Conservation (phyloP, 345 rosid genomes). For the Alliaria petiolata region DNA sequence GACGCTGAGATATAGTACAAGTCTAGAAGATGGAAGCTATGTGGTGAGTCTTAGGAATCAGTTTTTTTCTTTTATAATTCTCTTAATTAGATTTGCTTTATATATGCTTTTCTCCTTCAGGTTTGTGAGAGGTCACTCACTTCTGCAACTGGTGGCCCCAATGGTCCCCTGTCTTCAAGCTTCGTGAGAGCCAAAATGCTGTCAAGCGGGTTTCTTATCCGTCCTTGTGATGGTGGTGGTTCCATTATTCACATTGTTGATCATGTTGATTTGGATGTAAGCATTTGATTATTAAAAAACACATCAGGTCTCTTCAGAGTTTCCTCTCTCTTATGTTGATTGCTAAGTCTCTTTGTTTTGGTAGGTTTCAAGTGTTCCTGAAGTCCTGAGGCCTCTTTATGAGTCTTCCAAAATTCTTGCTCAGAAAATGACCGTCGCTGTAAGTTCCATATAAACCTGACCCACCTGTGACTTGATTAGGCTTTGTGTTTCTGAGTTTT, state of each 20-base stretch:
- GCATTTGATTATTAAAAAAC: constrained; percentile 19
- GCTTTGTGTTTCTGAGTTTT: neutral
- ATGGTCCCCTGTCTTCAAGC: constrained; percentile 67
- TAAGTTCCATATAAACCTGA: constrained; percentile 28
- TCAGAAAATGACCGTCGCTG: constrained; percentile 91
- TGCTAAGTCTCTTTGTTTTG: neutral
- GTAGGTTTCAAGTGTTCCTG: constrained; percentile 95
- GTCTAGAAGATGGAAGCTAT: constrained; percentile 86
- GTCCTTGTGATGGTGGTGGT: constrained; percentile 97
- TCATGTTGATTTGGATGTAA: constrained; percentile 91
- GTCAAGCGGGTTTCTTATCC: constrained; percentile 87
- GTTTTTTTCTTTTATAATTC: neutral
- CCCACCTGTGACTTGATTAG: neutral
- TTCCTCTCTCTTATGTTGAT: neutral
- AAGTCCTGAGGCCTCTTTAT: constrained; percentile 89
- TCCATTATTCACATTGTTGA: constrained; percentile 93
- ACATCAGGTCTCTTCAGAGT: neutral
- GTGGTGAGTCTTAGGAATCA: constrained; percentile 45
- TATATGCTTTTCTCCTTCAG: constrained; percentile 33
- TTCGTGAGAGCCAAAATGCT: constrained; percentile 87
- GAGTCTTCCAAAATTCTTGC: constrained; percentile 95
- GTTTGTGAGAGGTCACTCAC: constrained; percentile 92
- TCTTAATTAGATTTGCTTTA: neutral
- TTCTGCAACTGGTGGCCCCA: constrained; percentile 69
- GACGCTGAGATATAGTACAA: constrained; percentile 83